These are phyloP conservation scores for Rosa persica DNA, from an alignment of 306 rosid species.

Conservation along the genomic window DNA sequence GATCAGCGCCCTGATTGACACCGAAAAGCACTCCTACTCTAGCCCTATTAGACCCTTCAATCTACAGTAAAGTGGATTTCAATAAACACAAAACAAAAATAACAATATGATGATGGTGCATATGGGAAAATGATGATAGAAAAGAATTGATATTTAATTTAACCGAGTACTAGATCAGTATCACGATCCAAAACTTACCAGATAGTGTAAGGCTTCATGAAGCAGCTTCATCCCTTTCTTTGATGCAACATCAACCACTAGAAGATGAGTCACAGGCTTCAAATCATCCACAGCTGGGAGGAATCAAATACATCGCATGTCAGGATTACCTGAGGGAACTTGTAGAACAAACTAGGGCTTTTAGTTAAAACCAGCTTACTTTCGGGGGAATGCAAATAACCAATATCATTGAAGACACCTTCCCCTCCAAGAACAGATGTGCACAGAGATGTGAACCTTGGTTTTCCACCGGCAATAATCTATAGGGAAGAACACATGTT, in stretches of 20 bases:
- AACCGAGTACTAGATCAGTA: slow-evolving; percentile 20
- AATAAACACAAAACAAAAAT: background rate
- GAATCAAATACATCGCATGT: slow-evolving; percentile 21
- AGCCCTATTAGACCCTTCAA: slow-evolving; percentile 64
- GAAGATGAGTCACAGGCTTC: slow-evolving; percentile 93
- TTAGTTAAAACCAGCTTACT: slow-evolving; percentile 57
- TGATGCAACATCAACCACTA: slow-evolving; percentile 68
- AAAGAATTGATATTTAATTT: slow-evolving; percentile 13
- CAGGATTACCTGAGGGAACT: slow-evolving; percentile 25
- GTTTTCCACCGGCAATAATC: slow-evolving; percentile 81
- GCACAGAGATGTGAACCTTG: slow-evolving; percentile 67
- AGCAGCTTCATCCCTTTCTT: slow-evolving; percentile 74
- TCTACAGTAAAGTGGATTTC: slow-evolving; percentile 46
- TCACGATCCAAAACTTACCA: slow-evolving; percentile 51
- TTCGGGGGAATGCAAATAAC: slow-evolving; percentile 79
- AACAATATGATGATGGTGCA: slow-evolving; percentile 20
- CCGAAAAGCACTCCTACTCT: slow-evolving; percentile 77
- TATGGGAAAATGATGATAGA: slow-evolving; percentile 14
- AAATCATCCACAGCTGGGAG: slow-evolving; percentile 73
- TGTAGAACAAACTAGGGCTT: slow-evolving; percentile 21
- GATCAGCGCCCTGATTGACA: slow-evolving; percentile 52
- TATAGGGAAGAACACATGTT: slow-evolving; percentile 31
- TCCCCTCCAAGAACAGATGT: slow-evolving; percentile 55
- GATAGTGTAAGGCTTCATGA: slow-evolving; percentile 72
- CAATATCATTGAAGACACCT: slow-evolving; percentile 49